Evolutionary conservation across 495 filamentous ascomycete genomes (phyloP).

Genomic region (Penicillium ucsense): DNA sequence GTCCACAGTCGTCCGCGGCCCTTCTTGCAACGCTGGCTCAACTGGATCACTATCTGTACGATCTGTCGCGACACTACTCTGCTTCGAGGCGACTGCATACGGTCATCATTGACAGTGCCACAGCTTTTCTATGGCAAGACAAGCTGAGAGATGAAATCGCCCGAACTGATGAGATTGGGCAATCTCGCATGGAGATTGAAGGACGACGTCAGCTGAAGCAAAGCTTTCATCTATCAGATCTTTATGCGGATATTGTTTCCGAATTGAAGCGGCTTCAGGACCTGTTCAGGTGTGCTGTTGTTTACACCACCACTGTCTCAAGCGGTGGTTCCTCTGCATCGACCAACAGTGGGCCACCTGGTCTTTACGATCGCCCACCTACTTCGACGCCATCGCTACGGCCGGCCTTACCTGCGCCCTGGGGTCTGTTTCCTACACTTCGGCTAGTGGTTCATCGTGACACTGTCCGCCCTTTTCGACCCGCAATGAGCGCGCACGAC

Average conservation of each 20-base stretch:
- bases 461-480: slow-evolving; percentile 41
- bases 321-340: slow-evolving; percentile 11
- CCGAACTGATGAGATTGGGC: slow-evolving; percentile 30
- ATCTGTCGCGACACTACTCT: slow-evolving; percentile 38
- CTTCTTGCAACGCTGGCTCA: slow-evolving; percentile 41
- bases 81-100: slow-evolving; percentile 34
- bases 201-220: slow-evolving; percentile 16
- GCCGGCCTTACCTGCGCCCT: slow-evolving; percentile 35
- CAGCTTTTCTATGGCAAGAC: slow-evolving; percentile 50
- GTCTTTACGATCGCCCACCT: slow-evolving; percentile 25
- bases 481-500: slow-evolving; percentile 45
- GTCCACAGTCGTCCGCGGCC: slow-evolving; percentile 41
- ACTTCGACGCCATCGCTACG: slow-evolving; percentile 22
- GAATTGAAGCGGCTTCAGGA: slow-evolving; percentile 27
- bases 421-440: slow-evolving; percentile 37
- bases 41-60: slow-evolving; percentile 44
- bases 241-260: slow-evolving; percentile 25
- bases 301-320: slow-evolving; percentile 27
- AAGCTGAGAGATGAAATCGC: slow-evolving; percentile 39
- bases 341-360: slow-evolving; percentile 22
- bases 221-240: slow-evolving; percentile 24
- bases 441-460: slow-evolving; percentile 39
- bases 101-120: slow-evolving; percentile 44
- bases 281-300: slow-evolving; percentile 30
- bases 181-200: slow-evolving; percentile 21